A percentile compares a stretch with the other conserved stretches of the same genome.
Evolutionary conservation across 1,284 basidiomycete species (phyloP).

Genomic region (Naganishia sp.): DNA sequence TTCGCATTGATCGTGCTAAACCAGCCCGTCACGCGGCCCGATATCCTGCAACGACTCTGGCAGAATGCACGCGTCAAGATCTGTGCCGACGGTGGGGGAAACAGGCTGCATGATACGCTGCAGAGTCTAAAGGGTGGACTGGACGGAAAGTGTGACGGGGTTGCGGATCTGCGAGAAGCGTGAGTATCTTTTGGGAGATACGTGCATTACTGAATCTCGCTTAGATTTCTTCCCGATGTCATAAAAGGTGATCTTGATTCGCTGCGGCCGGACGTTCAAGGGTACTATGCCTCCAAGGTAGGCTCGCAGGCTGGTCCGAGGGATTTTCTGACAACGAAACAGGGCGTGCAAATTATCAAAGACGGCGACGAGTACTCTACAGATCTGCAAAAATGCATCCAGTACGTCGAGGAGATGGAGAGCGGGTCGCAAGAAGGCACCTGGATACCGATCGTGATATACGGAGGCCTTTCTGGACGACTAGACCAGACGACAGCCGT

Average conservation of each 20-base stretch:
- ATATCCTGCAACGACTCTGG: slow-evolving; percentile 72
- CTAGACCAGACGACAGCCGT: slow-evolving; percentile 94
- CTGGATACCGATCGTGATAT: slow-evolving; percentile 65
- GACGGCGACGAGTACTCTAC: slow-evolving; percentile 81
- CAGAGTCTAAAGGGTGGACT: slow-evolving; percentile 42
- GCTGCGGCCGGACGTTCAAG: slow-evolving; percentile 69
- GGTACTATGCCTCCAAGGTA: slow-evolving; percentile 68
- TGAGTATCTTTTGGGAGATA: slow-evolving; percentile 26
- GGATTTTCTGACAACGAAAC: neutral
- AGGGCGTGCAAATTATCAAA: slow-evolving; percentile 69
- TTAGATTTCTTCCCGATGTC: slow-evolving; percentile 73
- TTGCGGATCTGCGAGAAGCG: slow-evolving; percentile 11
- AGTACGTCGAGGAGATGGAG: slow-evolving; percentile 61
- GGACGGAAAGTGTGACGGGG: slow-evolving; percentile 36
- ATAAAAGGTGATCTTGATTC: slow-evolving; percentile 96
- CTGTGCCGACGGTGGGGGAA: slow-evolving; percentile 95
- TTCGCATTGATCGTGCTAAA: slow-evolving; percentile 80
- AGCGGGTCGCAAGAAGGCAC: neutral
- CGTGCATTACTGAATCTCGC: neutral
- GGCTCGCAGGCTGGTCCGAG: slow-evolving; percentile 32
- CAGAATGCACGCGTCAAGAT: slow-evolving; percentile 59
- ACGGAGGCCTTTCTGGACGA: slow-evolving; percentile 86
- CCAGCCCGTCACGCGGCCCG: slow-evolving; percentile 68
- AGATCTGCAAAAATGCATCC: slow-evolving; percentile 90
- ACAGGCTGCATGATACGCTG: slow-evolving; percentile 74